Conservation (phyloP, 2,329 filamentous ascomycete species). For the Diaporthe sp. region DNA sequence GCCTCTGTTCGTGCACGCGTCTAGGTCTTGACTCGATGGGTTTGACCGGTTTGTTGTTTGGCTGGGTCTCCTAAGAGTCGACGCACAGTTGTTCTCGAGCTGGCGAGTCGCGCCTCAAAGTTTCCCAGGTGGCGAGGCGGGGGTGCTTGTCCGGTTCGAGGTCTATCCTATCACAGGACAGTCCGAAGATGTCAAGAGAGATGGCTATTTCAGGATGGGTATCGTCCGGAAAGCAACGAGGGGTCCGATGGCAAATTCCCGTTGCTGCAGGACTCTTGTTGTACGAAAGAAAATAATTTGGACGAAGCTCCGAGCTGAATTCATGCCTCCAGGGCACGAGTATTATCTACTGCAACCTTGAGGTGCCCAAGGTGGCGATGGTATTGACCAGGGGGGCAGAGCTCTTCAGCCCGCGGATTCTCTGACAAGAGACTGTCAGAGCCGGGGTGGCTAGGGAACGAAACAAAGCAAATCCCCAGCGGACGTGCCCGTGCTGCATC, state of each 20-base stretch:
- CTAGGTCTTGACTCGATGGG: background rate
- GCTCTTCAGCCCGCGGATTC: slow-evolving; percentile 5
- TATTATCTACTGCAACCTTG: background rate
- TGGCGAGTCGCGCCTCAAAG: background rate
- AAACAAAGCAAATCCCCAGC: slow-evolving; percentile 4
- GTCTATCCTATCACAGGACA: background rate
- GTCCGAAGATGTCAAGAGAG: background rate
- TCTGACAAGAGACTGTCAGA: slow-evolving; percentile 23
- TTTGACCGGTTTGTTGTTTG: background rate
- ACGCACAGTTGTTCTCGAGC: background rate
- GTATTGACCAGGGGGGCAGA: background rate
- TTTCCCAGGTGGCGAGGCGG: slow-evolving; percentile 12
- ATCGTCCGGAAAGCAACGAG: background rate
- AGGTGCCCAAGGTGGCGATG: background rate
- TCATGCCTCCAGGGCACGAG: background rate
- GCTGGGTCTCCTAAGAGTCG: background rate
- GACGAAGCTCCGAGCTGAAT: background rate
- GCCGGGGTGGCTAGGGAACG: background rate
- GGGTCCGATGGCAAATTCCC: background rate
- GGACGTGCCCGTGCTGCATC: background rate
- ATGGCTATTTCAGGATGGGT: background rate
- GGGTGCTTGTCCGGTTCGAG: background rate
- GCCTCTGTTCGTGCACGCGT: background rate
- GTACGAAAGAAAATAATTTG: background rate
- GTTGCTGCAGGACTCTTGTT: background rate